Evolutionary conservation across 495 filamentous ascomycete species (phyloP).

Genomic region (Sporormia fimetaria): DNA sequence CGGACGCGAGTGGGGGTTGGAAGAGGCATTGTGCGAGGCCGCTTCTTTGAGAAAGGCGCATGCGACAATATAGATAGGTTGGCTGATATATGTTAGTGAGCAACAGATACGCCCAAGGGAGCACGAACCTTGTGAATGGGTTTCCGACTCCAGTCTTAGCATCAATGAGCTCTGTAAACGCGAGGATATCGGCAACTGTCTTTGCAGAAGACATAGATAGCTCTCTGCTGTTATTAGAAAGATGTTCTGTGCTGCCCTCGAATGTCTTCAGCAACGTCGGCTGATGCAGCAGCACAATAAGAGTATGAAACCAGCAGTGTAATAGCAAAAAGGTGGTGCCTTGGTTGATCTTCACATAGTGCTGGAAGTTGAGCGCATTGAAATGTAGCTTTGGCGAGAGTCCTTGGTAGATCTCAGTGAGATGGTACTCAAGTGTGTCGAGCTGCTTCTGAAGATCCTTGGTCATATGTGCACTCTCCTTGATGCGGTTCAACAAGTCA

Average conservation of each 20-base stretch:
- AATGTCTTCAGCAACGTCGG: slow-evolving; percentile 69
- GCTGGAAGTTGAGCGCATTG: slow-evolving; percentile 50
- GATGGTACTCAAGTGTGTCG: slow-evolving; percentile 59
- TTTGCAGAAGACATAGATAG: slow-evolving; percentile 80
- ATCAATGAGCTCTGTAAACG: slow-evolving; percentile 67
- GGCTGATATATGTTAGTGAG: slow-evolving; percentile 36
- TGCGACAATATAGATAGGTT: slow-evolving; percentile 81
- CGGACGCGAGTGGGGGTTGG: slow-evolving; percentile 44
- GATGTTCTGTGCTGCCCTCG: slow-evolving; percentile 54
- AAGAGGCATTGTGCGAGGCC: slow-evolving; percentile 42
- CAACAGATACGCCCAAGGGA: not conserved
- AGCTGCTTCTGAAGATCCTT: slow-evolving; percentile 57
- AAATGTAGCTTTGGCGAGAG: slow-evolving; percentile 63
- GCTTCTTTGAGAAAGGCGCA: slow-evolving; percentile 79
- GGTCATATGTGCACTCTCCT: slow-evolving; percentile 61
- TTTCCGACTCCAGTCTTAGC: slow-evolving; percentile 72
- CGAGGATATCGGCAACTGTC: slow-evolving; percentile 75
- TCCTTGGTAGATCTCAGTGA: slow-evolving; percentile 68
- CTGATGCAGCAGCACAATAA: slow-evolving; percentile 75
- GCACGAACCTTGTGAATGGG: slow-evolving; percentile 51
- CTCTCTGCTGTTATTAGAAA: slow-evolving; percentile 66
- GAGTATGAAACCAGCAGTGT: slow-evolving; percentile 83
- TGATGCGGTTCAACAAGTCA: slow-evolving; percentile 73
- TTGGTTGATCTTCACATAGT: slow-evolving; percentile 62
- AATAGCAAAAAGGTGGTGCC: slow-evolving; percentile 77